These are phyloP conservation scores for Puya raimondii DNA, from an alignment of 176 grass and related monocot species.

Conservation along the genomic window DNA sequence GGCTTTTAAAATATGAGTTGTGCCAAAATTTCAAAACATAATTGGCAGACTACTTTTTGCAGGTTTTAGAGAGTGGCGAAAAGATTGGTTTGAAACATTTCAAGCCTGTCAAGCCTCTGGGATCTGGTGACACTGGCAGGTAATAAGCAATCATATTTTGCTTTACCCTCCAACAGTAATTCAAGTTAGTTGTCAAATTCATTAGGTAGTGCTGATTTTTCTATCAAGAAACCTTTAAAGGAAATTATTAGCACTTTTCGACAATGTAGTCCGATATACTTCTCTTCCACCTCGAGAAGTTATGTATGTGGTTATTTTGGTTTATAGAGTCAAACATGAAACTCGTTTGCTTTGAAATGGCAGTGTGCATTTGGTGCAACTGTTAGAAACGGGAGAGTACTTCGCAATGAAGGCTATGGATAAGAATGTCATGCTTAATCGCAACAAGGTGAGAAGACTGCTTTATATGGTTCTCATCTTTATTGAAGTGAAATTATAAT, in stretches of 20 bases:
- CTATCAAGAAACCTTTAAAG: background rate
- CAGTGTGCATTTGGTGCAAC: conserved; percentile 89
- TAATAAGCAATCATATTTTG: conserved; percentile 21
- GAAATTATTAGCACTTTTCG: background rate
- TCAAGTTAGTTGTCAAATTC: no score
- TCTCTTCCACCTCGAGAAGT: background rate
- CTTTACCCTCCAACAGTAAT: background rate
- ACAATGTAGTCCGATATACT: background rate
- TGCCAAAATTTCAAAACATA: background rate
- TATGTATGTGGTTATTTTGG: background rate
- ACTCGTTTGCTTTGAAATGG: conserved; percentile 19
- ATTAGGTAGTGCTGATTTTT: background rate
- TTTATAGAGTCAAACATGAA: background rate
- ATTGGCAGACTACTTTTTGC: conserved; percentile 2
- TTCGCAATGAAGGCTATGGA: conserved; percentile 99
- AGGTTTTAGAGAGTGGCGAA: conserved; percentile 70
- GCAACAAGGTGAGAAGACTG: conserved; percentile 62
- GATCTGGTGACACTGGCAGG: conserved; percentile 90
- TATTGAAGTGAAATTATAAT: background rate
- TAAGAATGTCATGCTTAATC: conserved; percentile 82
- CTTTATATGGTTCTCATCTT: background rate
- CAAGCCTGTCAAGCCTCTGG: conserved; percentile 77
- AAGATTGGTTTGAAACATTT: conserved; percentile 79
- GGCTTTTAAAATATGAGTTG: background rate
- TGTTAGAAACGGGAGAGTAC: conserved; percentile 57